phyloP scores from a whole-genome alignment of 345 rosid species.

The Brassica carinata region DNA sequence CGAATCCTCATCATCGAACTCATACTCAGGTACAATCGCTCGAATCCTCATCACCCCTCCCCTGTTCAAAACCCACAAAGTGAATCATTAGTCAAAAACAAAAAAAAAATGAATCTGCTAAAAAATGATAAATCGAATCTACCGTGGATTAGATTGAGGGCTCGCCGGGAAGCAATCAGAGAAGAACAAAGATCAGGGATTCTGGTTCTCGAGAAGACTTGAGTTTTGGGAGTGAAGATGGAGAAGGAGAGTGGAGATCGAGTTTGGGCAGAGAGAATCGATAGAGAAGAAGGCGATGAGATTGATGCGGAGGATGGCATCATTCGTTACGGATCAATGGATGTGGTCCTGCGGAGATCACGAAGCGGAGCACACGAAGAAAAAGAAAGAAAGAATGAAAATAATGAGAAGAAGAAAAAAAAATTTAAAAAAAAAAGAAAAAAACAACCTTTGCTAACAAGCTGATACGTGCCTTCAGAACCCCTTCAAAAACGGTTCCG shows the following conservation, averaged over 20 bases:
- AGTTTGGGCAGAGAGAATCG: neutral
- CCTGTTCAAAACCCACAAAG: constrained; percentile 21
- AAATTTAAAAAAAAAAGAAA: too few species aligned
- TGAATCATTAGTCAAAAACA: too few species aligned
- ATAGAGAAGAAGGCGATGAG: constrained; percentile 37
- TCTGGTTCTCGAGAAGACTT: constrained; percentile 17
- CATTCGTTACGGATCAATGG: neutral
- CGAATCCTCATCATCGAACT: constrained; percentile 44
- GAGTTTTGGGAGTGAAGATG: constrained; percentile 28
- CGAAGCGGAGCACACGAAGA: too few species aligned
- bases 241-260: constrained; percentile 23
- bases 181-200: constrained; percentile 3
- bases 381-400: too few species aligned
- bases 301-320: constrained; percentile 34
- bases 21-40: constrained; percentile 49
- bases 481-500: too few species aligned
- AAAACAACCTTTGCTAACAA: too few species aligned
- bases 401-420: too few species aligned
- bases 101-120: too few species aligned
- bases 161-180: constrained; percentile 34
- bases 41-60: constrained; percentile 38
- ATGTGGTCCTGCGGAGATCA: too few species aligned
- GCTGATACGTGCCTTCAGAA: too few species aligned
- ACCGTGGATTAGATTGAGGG: constrained; percentile 38
- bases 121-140: neutral